Base-by-base conservation (phyloP, 768 basidiomycete species). In the Mycena floridula region DNA sequence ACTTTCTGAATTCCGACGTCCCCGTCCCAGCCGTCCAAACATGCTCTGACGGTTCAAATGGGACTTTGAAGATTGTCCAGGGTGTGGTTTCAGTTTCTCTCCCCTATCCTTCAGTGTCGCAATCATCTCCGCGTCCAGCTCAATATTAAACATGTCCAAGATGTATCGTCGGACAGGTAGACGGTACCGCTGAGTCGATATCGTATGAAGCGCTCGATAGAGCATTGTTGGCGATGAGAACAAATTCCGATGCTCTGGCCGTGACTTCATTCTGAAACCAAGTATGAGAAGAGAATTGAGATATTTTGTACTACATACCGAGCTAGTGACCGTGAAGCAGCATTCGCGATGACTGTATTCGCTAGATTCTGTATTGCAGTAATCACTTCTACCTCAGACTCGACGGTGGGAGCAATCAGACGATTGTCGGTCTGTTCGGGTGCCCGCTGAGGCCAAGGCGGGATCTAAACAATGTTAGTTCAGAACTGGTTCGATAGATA, bases 271-370 rank as follows among this genome's bases (percentile, higher is more conserved):
- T 57, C 89, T 89, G 51, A 5, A 18, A 22, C 47, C 21, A 46
- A 22, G 48, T 28, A 28, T 46, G 30, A 27, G 6, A 42, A 3
- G 41, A 45, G 21, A 36, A 20, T 11, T 35, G 42, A 42, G 20
- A 43, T 36, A 44, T 30, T 16, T 11, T 37, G 24, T 32, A 40
- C 5, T 16, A 61, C 75, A 50, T 56, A 93, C 92, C 79, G 80
- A 23, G 90, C 84, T 28, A 99, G 69, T 15, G 90, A 85, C 37
- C 91, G 79, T 20, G 96, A 98, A 1, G 96, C 93, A 20, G 89
- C 81, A 56, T 94, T 94, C 0, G 94, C 93, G 46, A 98, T 88
- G 41, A 98, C 93, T 16, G 93, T 90, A 59, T 99, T 99, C 23
- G 87, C 84, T 32, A 99, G 71, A 59, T 97, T 97, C 54, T 92